Conservation (phyloP, 2,329 filamentous ascomycete genomes). For the Keithomyces neogunnii region DNA sequence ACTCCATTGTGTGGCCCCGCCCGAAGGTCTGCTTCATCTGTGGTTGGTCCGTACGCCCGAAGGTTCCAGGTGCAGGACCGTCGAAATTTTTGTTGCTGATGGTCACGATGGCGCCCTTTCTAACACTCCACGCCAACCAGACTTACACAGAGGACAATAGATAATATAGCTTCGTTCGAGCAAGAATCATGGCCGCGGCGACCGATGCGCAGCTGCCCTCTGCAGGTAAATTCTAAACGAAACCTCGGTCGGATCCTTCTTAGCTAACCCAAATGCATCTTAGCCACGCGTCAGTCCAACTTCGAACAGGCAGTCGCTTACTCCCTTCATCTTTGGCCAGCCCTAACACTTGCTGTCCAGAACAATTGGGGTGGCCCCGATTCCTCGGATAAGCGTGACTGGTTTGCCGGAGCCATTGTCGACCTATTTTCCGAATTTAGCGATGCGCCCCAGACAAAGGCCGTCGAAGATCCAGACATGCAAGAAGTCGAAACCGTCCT, state of each 20-base stretch:
- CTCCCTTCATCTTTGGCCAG: constrained; percentile 78
- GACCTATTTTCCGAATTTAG: constrained; percentile 70
- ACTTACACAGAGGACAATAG: background rate
- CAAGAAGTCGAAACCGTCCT: constrained; percentile 79
- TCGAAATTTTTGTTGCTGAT: constrained; percentile 17
- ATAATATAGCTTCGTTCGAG: constrained; percentile 9
- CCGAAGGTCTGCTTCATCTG: background rate
- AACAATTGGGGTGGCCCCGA: constrained; percentile 83
- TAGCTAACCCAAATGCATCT: background rate
- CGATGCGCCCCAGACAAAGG: constrained; percentile 21
- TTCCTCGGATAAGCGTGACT: constrained; percentile 82
- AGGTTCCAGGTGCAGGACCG: background rate
- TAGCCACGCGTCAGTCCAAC: constrained; percentile 49
- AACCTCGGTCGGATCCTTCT: background rate
- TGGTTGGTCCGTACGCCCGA: constrained; percentile 5
- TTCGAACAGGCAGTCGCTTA: constrained; percentile 87
- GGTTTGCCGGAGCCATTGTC: constrained; percentile 82
- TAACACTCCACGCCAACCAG: constrained; percentile 18
- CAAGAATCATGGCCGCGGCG: constrained; percentile 19
- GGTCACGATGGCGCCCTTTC: constrained; percentile 15
- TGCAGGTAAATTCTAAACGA: constrained; percentile 16
- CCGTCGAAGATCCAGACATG: constrained; percentile 50
- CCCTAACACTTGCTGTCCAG: constrained; percentile 77
- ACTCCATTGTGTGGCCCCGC: no score
- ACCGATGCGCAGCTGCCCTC: constrained; percentile 22